phyloP scores from a whole-genome alignment of 805 yeast genomes.

The Saitoella complicata region DNA sequence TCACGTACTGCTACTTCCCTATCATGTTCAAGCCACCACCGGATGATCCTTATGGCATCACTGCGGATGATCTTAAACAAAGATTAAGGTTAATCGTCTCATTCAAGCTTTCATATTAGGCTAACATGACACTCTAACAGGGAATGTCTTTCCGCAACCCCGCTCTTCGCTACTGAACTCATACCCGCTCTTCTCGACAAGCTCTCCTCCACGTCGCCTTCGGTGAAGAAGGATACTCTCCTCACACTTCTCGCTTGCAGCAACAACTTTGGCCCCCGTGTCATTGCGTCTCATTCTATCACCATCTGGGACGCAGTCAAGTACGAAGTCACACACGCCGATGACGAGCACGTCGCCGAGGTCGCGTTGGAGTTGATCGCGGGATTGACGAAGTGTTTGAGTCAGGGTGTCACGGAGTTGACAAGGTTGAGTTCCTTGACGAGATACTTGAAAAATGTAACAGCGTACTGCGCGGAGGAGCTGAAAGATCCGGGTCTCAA shows the following conservation, averaged over 20 bases:
- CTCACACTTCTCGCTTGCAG: slow-evolving; percentile 29
- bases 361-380: no score
- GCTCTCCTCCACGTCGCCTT: slow-evolving; percentile 55
- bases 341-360: slow-evolving; percentile 29
- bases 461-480: slow-evolving; percentile 32
- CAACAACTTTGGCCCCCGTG: slow-evolving; percentile 31
- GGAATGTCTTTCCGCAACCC: slow-evolving; percentile 42
- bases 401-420: no score
- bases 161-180: slow-evolving; percentile 51
- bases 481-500: slow-evolving; percentile 35
- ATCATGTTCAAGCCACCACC: slow-evolving; percentile 81
- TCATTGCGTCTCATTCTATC: slow-evolving; percentile 46
- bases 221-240: slow-evolving; percentile 24
- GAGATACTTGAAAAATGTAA: slow-evolving; percentile 24
- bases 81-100: neutral
- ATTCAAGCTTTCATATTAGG: neutral
- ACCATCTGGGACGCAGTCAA: slow-evolving; percentile 78
- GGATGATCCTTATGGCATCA: slow-evolving; percentile 65
- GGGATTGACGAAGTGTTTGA: no score
- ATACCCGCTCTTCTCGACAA: slow-evolving; percentile 69
- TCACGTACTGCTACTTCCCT: slow-evolving; percentile 88
- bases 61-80: slow-evolving; percentile 53
- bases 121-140: slow-evolving; percentile 18
- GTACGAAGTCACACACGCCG: slow-evolving; percentile 73
- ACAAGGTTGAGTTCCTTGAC: slow-evolving; percentile 14